These are phyloP conservation scores for Phytopythium delawarense DNA, from an alignment of 352 stramenopile genomes.

Conservation along the genomic window DNA sequence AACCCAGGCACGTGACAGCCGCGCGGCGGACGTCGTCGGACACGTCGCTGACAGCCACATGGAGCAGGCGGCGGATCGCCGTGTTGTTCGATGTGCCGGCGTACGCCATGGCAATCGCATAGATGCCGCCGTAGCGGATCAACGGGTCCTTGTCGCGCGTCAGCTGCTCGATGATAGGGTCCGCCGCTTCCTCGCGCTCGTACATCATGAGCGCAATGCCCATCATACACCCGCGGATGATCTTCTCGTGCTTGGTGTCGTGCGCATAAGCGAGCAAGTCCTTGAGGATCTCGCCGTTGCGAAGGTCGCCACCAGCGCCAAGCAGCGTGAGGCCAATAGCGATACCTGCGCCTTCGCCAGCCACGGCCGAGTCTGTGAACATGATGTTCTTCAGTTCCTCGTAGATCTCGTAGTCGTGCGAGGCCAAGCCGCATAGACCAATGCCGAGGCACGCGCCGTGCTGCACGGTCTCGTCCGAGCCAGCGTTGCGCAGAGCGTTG, in stretches of 20 bases:
- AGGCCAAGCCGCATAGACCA: slow-evolving; percentile 94
- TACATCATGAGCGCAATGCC: slow-evolving; percentile 98
- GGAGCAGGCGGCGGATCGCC: slow-evolving; percentile 95
- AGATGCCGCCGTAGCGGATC: slow-evolving; percentile 98
- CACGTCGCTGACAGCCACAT: slow-evolving; percentile 98
- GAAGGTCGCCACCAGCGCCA: slow-evolving; percentile 88
- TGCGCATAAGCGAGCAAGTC: slow-evolving; percentile 97
- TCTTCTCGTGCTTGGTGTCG: slow-evolving; percentile 99
- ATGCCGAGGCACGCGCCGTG: slow-evolving; percentile 97
- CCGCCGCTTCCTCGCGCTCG: slow-evolving; percentile 95
- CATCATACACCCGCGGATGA: slow-evolving; percentile 98
- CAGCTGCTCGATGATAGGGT: slow-evolving; percentile 97
- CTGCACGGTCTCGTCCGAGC: slow-evolving; percentile 96
- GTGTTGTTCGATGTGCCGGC: slow-evolving; percentile 97
- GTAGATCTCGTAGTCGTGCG: slow-evolving; percentile 93
- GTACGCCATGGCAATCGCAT: slow-evolving; percentile 97
- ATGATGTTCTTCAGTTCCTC: slow-evolving; percentile 97
- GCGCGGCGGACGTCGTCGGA: slow-evolving; percentile 98
- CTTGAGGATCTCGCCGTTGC: slow-evolving; percentile 80
- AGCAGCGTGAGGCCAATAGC: slow-evolving; percentile 97
- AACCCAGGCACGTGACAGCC: slow-evolving; percentile 96
- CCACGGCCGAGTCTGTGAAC: slow-evolving; percentile 97
- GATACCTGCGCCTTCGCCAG: slow-evolving; percentile 96
- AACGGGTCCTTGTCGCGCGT: slow-evolving; percentile 96
- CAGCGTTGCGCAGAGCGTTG: slow-evolving; percentile 78